Conservation (phyloP, 345 rosid species). For the Bretschneidera sinensis region DNA sequence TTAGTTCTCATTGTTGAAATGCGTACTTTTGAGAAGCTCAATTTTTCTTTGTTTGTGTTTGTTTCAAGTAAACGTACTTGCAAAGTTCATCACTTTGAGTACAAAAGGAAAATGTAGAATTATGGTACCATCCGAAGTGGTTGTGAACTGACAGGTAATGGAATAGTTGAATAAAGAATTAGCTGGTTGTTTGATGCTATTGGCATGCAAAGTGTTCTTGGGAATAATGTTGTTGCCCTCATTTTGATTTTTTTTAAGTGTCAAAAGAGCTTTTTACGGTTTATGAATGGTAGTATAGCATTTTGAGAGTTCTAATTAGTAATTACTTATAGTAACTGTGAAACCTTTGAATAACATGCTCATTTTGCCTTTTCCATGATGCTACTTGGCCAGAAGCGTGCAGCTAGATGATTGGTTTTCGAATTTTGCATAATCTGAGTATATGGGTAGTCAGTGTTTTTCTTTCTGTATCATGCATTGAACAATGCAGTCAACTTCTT, state of each 20-base stretch:
- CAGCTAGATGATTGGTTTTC: neutral
- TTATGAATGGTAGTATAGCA: neutral
- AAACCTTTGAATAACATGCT: slow-evolving; percentile 2
- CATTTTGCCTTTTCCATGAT: neutral
- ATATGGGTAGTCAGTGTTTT: neutral
- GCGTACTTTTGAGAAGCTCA: neutral
- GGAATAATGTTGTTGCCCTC: too few relatives aligned
- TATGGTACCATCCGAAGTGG: too few relatives aligned
- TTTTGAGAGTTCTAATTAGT: neutral
- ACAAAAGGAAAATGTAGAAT: too few relatives aligned
- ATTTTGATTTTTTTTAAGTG: too few relatives aligned
- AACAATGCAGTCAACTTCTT: neutral
- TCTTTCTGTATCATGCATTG: neutral
- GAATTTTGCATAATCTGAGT: neutral
- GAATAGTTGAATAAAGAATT: neutral
- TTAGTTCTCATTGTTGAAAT: too few relatives aligned
- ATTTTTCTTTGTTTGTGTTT: slow-evolving; percentile 2
- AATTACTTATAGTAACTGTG: slow-evolving; percentile 4
- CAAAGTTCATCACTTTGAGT: slow-evolving; percentile 16
- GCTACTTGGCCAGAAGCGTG: neutral
- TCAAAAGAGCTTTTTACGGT: neutral
- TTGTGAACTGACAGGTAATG: neutral
- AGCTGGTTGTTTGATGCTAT: neutral
- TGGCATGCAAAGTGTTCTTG: slow-evolving; percentile 3
- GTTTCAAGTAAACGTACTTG: slow-evolving; percentile 7